Conservation (phyloP, 1,284 basidiomycete genomes). For the Flammula alnicola region DNA sequence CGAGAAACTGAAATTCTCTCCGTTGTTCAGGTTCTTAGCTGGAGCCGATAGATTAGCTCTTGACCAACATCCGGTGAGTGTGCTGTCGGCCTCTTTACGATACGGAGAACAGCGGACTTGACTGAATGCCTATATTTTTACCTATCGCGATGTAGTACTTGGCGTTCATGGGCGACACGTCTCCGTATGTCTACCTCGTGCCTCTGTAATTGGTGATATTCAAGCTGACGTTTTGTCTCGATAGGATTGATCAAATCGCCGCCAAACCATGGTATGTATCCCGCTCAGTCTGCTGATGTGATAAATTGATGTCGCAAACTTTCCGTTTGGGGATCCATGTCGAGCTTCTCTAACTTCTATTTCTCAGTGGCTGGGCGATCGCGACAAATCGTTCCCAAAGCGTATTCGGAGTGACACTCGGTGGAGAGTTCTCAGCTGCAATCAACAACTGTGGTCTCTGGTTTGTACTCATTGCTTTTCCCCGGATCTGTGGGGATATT, state of each 20-base stretch:
- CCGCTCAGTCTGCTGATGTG: slow-evolving; percentile 16
- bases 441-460: slow-evolving; percentile 69
- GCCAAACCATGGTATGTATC: slow-evolving; percentile 54
- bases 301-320: slow-evolving; percentile 20
- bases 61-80: slow-evolving; percentile 67
- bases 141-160: slow-evolving; percentile 40
- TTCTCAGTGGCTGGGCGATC: slow-evolving; percentile 45
- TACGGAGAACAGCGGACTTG: slow-evolving; percentile 10
- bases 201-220: slow-evolving; percentile 17
- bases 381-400: slow-evolving; percentile 55
- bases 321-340: slow-evolving; percentile 23
- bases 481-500: slow-evolving; percentile 15
- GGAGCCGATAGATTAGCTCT: slow-evolving; percentile 76
- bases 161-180: slow-evolving; percentile 42
- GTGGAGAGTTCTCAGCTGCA: slow-evolving; percentile 69
- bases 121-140: slow-evolving; percentile 41
- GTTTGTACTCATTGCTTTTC: slow-evolving; percentile 22
- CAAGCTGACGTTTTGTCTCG: slow-evolving; percentile 12
- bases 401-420: slow-evolving; percentile 68
- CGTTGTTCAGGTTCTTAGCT: slow-evolving; percentile 55
- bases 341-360: slow-evolving; percentile 25
- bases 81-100: slow-evolving; percentile 4
- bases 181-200: slow-evolving; percentile 34
- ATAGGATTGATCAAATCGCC: slow-evolving; percentile 40
- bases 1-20: slow-evolving; percentile 12